Conservation (phyloP, 768 basidiomycete genomes). For the Trametes elegans region DNA sequence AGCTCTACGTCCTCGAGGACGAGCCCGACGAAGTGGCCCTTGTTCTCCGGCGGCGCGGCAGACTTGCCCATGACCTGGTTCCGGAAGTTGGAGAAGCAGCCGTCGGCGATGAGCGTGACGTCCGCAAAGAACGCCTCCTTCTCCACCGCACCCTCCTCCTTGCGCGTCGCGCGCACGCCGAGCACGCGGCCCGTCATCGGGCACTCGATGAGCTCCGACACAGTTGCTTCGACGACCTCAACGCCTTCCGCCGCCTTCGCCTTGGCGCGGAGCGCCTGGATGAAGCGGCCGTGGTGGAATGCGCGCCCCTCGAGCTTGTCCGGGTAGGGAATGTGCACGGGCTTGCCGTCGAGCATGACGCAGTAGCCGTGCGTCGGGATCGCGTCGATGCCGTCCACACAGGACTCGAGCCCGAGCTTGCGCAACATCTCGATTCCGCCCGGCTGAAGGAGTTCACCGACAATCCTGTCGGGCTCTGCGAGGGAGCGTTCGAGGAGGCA, state of each 20-base stretch:
- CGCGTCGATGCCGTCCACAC: constrained; percentile 87
- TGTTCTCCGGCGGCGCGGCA: constrained; percentile 49
- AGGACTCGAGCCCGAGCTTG: constrained; percentile 71
- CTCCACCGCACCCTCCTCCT: constrained; percentile 33
- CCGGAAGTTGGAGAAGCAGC: constrained; percentile 94
- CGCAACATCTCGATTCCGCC: constrained; percentile 79
- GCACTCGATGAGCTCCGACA: constrained; percentile 69
- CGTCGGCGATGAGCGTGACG: constrained; percentile 88
- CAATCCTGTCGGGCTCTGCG: constrained; percentile 92
- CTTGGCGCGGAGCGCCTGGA: constrained; percentile 71
- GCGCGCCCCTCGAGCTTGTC: constrained; percentile 66
- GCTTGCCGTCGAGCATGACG: constrained; percentile 61
- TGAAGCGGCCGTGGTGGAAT: constrained; percentile 93
- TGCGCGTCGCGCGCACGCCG: constrained; percentile 61
- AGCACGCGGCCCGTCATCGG: constrained; percentile 50
- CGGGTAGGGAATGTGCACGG: constrained; percentile 91
- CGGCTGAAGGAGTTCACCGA: constrained; percentile 95
- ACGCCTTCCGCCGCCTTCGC: constrained; percentile 62
- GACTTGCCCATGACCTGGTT: constrained; percentile 55
- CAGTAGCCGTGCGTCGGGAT: constrained; percentile 84
- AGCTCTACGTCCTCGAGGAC: constrained; percentile 74
- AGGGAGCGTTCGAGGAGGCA: constrained; percentile 90
- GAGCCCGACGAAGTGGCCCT: constrained; percentile 82
- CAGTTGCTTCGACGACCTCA: constrained; percentile 83
- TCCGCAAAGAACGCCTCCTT: constrained; percentile 66